Evolutionary conservation across 2,329 filamentous ascomycete species (phyloP), one percentile per base, ranked within the genome.

Genomic region (Xylariaceae sp.): DNA sequence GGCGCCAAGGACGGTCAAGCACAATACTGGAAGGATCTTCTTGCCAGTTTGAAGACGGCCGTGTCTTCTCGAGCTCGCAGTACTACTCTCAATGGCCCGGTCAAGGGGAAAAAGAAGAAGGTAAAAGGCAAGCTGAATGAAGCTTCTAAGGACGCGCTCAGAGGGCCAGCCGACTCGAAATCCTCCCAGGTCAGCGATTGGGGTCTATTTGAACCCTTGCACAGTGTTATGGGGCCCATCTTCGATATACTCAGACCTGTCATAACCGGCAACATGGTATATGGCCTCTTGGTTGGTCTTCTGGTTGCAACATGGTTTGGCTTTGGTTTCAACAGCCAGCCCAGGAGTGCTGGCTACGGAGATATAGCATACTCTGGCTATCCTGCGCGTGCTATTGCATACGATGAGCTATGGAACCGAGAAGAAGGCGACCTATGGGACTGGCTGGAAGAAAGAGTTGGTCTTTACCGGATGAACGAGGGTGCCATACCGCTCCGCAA

Each of bases 351-450:
- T 32, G 66, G 69, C 1, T 75, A 71, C 54, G 71, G 72, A 43
- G 71, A 72, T 4, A 61, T 75, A 54, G 70, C 70, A 2, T 75
- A 72, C 64, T 59, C 74, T 59, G 63, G 70, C 65, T 74, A 73
- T 30, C 80, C 88, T 0, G 84, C 91, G 53, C 82, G 91, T 4
- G 73, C 91, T 12, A 84, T 87, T 2, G 90, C 89, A 0, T 97
- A 96, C 68, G 91, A 97, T 62, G 89, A 96, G 72, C 87, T 97
- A 67, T 99, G 92, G 91, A 80, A 84, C 37, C 78, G 83, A 41
- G 90, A 96, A 70, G 91, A 96, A 68, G 89, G 83, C 61, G 89
- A 94, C 64, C 74, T 96, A 7, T 96, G 91, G 91, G 86, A 89
- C 55, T 96, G 91, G 91, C 75, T 96, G 3, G 91, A 96, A 70